Conservation (phyloP, 2,329 filamentous ascomycete genomes). For the Verticillium albo-atrum region DNA sequence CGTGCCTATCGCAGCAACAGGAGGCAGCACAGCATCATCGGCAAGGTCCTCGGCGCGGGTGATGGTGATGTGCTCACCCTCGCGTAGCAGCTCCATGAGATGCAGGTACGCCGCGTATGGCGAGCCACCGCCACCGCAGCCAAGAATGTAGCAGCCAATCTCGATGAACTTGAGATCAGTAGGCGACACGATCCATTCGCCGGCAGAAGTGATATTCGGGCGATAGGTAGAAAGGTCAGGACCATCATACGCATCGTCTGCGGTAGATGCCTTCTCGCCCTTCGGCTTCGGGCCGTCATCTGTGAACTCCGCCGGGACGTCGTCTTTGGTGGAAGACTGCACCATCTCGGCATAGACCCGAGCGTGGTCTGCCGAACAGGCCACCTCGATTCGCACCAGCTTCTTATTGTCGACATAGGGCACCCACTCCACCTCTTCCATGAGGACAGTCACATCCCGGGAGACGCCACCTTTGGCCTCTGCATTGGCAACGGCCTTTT, state of each 20-base stretch:
- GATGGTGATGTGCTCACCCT: slow-evolving; percentile 14
- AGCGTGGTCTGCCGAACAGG: slow-evolving; percentile 12
- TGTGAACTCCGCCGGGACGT: background rate
- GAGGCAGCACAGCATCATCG: slow-evolving; percentile 14
- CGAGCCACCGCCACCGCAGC: slow-evolving; percentile 17
- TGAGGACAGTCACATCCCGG: slow-evolving; percentile 11
- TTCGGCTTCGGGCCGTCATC: background rate
- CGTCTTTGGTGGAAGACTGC: background rate
- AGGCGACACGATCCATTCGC: slow-evolving; percentile 15
- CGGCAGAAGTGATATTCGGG: slow-evolving; percentile 5
- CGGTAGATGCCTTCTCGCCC: background rate
- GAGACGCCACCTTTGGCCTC: slow-evolving; percentile 13
- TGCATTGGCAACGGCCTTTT: slow-evolving; percentile 11
- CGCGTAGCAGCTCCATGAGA: slow-evolving; percentile 12
- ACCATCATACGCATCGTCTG: background rate
- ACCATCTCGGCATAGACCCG: slow-evolving; percentile 10
- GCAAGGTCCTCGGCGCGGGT: slow-evolving; percentile 13
- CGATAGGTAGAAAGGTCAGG: slow-evolving; percentile 7
- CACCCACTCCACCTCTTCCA: slow-evolving; percentile 15
- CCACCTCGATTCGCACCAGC: slow-evolving; percentile 15
- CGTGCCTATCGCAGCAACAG: slow-evolving; percentile 15
- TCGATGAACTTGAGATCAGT: slow-evolving; percentile 17
- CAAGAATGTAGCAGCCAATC: slow-evolving; percentile 18
- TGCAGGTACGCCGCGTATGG: slow-evolving; percentile 16
- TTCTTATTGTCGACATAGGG: slow-evolving; percentile 17